Percentiles rank a stretch among this genome's conserved stretches.
Conservation (phyloP, 345 rosid species). For the Diplotaxis tenuifolia region DNA sequence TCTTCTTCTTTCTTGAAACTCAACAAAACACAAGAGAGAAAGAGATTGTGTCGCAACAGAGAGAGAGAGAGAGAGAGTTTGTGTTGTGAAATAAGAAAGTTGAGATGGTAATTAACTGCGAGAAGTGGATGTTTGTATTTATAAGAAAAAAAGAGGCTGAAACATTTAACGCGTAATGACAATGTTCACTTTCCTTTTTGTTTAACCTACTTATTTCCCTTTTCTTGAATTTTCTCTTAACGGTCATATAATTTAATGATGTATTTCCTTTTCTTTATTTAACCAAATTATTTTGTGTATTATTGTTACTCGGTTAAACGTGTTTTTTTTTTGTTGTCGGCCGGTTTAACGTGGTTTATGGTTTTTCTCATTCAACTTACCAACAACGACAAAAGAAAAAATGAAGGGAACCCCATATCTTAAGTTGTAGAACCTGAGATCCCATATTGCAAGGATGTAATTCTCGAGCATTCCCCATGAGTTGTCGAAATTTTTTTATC, state of each 20-base stretch:
- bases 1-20: background rate
- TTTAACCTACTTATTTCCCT: background rate
- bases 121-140: background rate
- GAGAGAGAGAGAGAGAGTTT: background rate
- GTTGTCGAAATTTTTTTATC: no score
- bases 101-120: background rate
- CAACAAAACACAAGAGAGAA: background rate
- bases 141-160: background rate
- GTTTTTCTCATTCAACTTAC: background rate
- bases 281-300: background rate
- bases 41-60: background rate
- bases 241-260: background rate
- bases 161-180: background rate
- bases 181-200: background rate
- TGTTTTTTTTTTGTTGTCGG: background rate
- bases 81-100: background rate
- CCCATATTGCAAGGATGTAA: background rate
- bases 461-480: no score
- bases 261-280: background rate
- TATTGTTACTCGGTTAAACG: background rate
- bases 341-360: background rate
- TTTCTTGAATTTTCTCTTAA: no score
- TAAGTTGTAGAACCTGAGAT: background rate
- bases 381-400: background rate
- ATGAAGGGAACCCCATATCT: background rate